These are phyloP conservation scores for Ogataea populi-albae DNA, from an alignment of 805 yeast species.

Conservation along the genomic window DNA sequence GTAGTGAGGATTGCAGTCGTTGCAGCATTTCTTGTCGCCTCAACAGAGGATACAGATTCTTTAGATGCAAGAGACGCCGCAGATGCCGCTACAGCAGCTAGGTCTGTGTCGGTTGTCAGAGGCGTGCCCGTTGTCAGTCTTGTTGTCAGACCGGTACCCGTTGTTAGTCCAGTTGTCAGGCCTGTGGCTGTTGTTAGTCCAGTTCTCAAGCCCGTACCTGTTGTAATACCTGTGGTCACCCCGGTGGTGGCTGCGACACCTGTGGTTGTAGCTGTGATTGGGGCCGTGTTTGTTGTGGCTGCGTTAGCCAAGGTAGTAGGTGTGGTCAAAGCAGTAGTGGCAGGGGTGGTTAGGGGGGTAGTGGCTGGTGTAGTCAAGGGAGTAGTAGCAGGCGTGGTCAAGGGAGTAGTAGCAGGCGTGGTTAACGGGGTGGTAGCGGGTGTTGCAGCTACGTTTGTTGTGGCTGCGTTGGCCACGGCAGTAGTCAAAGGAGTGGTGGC, in stretches of 20 bases:
- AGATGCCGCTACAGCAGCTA: conserved; percentile 8
- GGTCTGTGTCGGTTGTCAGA: conserved; percentile 27
- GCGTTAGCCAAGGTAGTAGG: conserved; percentile 8
- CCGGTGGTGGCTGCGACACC: conserved; percentile 24
- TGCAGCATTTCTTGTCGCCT: conserved; percentile 8
- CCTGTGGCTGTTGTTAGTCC: conserved; percentile 21
- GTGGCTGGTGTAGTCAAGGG: conserved; percentile 3
- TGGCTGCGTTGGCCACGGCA: conserved; percentile 13
- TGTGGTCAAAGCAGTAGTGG: conserved; percentile 9
- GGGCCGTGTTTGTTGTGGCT: conserved; percentile 8
- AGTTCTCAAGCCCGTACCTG: conserved; percentile 22
- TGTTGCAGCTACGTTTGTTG: conserved; percentile 9
- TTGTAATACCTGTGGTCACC: conserved; percentile 20
- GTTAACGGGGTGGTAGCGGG: conserved; percentile 11
- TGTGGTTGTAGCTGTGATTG: conserved; percentile 9
- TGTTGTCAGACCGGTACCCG: conserved; percentile 9
- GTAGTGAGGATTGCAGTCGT: conserved; percentile 8
- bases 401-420: conserved; percentile 7
- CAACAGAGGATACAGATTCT: no score
- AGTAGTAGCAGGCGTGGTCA: conserved; percentile 3
- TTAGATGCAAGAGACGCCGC: conserved; percentile 6
- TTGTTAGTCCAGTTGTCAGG: conserved; percentile 19
- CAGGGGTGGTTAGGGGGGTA: conserved; percentile 2
- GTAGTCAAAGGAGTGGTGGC: conserved; percentile 10
- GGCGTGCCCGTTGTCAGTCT: conserved; percentile 22